These are phyloP conservation scores for Ciborinia camelliae DNA, from an alignment of 2,329 filamentous ascomycete species.

Conservation along the genomic window DNA sequence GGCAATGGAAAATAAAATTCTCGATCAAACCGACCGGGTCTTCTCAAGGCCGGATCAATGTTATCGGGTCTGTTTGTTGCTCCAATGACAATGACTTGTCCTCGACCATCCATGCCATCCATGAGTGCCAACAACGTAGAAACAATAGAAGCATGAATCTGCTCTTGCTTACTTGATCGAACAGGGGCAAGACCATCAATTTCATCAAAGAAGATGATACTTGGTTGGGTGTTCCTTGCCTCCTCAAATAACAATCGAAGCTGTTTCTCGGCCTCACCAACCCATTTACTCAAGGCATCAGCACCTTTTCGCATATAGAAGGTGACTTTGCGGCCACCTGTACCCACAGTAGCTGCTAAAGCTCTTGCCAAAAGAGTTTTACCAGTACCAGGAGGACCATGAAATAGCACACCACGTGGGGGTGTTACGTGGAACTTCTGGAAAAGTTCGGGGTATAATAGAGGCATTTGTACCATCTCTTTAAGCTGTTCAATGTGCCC, in stretches of 20 bases:
- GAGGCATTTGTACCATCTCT: slow-evolving; percentile 94
- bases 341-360: slow-evolving; percentile 83
- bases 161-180: slow-evolving; percentile 95
- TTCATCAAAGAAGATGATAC: slow-evolving; percentile 99
- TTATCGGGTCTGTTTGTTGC: slow-evolving; percentile 98
- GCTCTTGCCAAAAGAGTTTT: slow-evolving; percentile 92
- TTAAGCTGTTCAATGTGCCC: slow-evolving; percentile 96
- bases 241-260: slow-evolving; percentile 92
- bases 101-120: slow-evolving; percentile 98
- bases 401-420: slow-evolving; percentile 90
- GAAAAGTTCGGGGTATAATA: slow-evolving; percentile 95
- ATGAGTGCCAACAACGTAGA: slow-evolving; percentile 90
- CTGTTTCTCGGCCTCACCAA: slow-evolving; percentile 95
- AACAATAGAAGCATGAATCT: slow-evolving; percentile 97
- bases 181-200: slow-evolving; percentile 96
- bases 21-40: slow-evolving; percentile 90
- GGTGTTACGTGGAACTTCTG: slow-evolving; percentile 88
- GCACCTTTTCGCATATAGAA: slow-evolving; percentile 99
- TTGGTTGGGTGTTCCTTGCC: slow-evolving; percentile 90
- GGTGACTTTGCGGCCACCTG: slow-evolving; percentile 88
- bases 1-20: slow-evolving; percentile 98
- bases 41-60: slow-evolving; percentile 90
- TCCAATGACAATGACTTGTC: slow-evolving; percentile 96
- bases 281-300: slow-evolving; percentile 97
- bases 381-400: slow-evolving; percentile 94